Percentiles rank a stretch among this genome's conserved stretches.
phyloP scores from a whole-genome alignment of 306 rosid genomes.

The Cucurbita pepo region DNA sequence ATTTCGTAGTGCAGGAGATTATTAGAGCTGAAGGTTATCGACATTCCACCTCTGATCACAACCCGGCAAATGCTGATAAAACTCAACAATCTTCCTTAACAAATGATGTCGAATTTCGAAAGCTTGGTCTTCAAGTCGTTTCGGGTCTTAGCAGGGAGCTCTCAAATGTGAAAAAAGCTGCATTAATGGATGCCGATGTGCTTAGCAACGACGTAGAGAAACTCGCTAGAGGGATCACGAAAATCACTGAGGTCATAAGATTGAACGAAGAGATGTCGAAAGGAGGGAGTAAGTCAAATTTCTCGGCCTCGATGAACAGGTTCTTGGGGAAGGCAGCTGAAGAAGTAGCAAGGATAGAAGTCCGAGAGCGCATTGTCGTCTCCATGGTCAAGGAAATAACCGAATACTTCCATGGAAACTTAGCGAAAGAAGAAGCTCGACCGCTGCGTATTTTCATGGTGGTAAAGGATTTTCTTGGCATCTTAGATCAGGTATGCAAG shows the following conservation, averaged over 20 bases:
- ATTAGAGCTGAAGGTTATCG: conserved; percentile 67
- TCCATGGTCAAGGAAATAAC: conserved; percentile 63
- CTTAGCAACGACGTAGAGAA: conserved; percentile 55
- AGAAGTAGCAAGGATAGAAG: conserved; percentile 47
- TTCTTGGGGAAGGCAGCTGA: conserved; percentile 52
- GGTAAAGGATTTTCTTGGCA: conserved; percentile 65
- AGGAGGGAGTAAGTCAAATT: conserved; percentile 29
- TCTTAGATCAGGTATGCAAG: conserved; percentile 72
- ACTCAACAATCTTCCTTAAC: conserved; percentile 29
- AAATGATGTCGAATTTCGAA: conserved; percentile 50
- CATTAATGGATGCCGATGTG: conserved; percentile 67
- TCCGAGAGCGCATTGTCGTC: conserved; percentile 36
- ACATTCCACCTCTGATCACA: conserved; percentile 25
- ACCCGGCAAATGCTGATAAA: conserved; percentile 13
- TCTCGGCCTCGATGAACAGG: conserved; percentile 44
- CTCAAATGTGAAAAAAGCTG: conserved; percentile 62
- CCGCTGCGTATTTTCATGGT: conserved; percentile 62
- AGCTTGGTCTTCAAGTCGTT: conserved; percentile 80
- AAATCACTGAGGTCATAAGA: conserved; percentile 38
- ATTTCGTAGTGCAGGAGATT: conserved; percentile 82
- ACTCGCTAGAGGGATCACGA: conserved; percentile 46
- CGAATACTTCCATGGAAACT: conserved; percentile 76
- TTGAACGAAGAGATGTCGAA: conserved; percentile 35
- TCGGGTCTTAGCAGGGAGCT: conserved; percentile 86
- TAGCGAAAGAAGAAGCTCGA: conserved; percentile 79